A percentile compares a stretch with the other conserved stretches of the same genome.
Conservation (phyloP, 1,284 basidiomycete species). For the Sanguinoderma infundibulare region DNA sequence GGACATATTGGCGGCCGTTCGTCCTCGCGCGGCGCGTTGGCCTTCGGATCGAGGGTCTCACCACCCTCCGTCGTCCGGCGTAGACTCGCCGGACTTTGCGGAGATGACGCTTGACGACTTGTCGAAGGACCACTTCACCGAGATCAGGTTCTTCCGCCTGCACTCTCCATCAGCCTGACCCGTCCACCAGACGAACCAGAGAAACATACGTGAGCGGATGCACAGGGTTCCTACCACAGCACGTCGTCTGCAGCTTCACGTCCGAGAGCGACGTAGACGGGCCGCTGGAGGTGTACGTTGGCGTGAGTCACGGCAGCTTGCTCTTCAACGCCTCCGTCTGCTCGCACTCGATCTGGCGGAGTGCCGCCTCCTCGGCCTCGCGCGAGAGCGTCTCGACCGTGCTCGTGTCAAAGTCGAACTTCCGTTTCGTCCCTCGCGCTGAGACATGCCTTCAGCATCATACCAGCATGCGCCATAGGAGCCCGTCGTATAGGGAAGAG, state of each 20-base stretch:
- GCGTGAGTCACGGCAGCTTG: conserved; percentile 88
- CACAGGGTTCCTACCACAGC: conserved; percentile 74
- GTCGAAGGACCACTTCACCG: conserved; percentile 75
- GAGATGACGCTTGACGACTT: conserved; percentile 34
- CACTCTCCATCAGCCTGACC: not conserved
- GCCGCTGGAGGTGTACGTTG: conserved; percentile 70
- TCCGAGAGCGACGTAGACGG: conserved; percentile 72
- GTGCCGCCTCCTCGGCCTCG: conserved; percentile 86
- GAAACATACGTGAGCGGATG: conserved; percentile 74
- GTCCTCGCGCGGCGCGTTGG: conserved; percentile 51
- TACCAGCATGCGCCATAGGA: not conserved
- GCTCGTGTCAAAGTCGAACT: conserved; percentile 77
- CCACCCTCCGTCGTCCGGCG: conserved; percentile 40
- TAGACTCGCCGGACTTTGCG: conserved; percentile 46
- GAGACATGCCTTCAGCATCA: not conserved
- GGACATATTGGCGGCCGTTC: conserved; percentile 75
- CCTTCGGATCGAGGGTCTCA: conserved; percentile 24
- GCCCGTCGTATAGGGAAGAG: not conserved
- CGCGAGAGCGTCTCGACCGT: conserved; percentile 71
- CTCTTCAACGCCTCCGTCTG: conserved; percentile 82
- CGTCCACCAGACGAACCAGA: not conserved
- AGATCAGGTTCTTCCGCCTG: conserved; percentile 77
- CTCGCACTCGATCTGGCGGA: conserved; percentile 82
- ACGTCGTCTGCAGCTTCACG: conserved; percentile 86
- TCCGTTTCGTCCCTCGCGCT: conserved; percentile 71